A percentile compares a stretch with the other conserved stretches of the same genome.
phyloP scores from a whole-genome alignment of 306 rosid species.

The Ormosia semicastrata region DNA sequence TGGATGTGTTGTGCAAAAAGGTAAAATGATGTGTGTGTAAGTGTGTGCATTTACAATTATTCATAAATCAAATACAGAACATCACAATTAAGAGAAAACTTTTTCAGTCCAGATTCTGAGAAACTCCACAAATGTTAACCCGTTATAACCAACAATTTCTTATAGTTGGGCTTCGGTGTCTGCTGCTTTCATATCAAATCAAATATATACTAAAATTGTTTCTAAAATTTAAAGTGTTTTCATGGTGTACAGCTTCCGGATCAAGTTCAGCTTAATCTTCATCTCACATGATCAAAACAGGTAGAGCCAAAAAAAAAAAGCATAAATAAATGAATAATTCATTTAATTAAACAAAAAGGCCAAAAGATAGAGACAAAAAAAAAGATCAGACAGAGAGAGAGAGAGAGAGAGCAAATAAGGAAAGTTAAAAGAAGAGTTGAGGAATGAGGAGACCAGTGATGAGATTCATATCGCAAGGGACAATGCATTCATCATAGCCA shows the following conservation, averaged over 20 bases:
- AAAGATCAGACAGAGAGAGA: background rate
- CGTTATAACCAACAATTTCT: background rate
- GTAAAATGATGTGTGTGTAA: too few species aligned
- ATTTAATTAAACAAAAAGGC: background rate
- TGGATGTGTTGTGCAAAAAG: background rate
- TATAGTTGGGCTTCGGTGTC: too few species aligned
- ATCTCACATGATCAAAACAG: background rate
- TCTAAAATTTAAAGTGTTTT: background rate
- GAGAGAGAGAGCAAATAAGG: background rate
- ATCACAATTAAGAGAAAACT: background rate
- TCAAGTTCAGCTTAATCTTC: background rate
- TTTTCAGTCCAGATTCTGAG: background rate
- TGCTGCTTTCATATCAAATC: too few species aligned
- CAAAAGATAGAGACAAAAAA: background rate
- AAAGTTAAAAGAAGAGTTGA: background rate
- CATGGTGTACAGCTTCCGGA: background rate
- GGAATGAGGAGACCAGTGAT: slow-evolving; percentile 58
- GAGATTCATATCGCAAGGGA: slow-evolving; percentile 94
- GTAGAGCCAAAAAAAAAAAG: too few species aligned
- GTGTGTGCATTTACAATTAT: too few species aligned
- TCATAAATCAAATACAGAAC: background rate
- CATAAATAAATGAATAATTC: background rate
- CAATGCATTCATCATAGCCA: slow-evolving; percentile 94
- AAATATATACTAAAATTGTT: background rate
- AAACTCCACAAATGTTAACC: background rate